phyloP scores from a whole-genome alignment of 768 basidiomycete species.

The Albatrellus ellisii region DNA sequence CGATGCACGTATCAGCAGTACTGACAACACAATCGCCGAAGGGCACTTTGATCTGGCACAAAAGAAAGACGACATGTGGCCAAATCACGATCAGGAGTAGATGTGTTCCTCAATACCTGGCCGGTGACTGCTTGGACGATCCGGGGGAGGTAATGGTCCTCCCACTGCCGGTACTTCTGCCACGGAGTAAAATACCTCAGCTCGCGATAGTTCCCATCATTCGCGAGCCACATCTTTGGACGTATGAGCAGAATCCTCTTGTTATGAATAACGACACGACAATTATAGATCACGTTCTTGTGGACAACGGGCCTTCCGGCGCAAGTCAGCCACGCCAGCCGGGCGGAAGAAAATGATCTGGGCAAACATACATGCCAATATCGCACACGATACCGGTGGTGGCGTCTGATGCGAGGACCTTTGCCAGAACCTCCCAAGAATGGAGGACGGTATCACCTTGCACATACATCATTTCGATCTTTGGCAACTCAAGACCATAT shows the following conservation, averaged over 20 bases:
- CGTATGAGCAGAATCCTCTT: slow-evolving; percentile 85
- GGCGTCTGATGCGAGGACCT: slow-evolving; percentile 70
- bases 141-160: slow-evolving; percentile 85
- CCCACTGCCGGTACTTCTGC: slow-evolving; percentile 78
- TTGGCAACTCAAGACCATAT: no score
- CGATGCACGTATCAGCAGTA: slow-evolving; percentile 91
- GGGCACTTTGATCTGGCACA: slow-evolving; percentile 64
- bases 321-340: not conserved
- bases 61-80: not conserved
- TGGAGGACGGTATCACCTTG: slow-evolving; percentile 94
- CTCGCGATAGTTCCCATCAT: slow-evolving; percentile 92
- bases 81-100: not conserved
- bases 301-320: slow-evolving; percentile 79
- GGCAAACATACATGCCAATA: slow-evolving; percentile 66
- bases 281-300: slow-evolving; percentile 98
- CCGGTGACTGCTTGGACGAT: slow-evolving; percentile 82
- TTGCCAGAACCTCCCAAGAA: slow-evolving; percentile 96
- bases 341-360: not conserved
- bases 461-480: not conserved
- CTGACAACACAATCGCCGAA: slow-evolving; percentile 95
- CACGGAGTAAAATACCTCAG: slow-evolving; percentile 86
- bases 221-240: slow-evolving; percentile 99
- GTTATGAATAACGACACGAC: slow-evolving; percentile 80
- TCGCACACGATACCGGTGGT: slow-evolving; percentile 87
- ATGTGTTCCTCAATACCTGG: slow-evolving; percentile 38